Evolutionary conservation across 1,284 basidiomycete genomes (phyloP), one percentile per base, ranked within the genome.

Genomic region (Boletus mariae): DNA sequence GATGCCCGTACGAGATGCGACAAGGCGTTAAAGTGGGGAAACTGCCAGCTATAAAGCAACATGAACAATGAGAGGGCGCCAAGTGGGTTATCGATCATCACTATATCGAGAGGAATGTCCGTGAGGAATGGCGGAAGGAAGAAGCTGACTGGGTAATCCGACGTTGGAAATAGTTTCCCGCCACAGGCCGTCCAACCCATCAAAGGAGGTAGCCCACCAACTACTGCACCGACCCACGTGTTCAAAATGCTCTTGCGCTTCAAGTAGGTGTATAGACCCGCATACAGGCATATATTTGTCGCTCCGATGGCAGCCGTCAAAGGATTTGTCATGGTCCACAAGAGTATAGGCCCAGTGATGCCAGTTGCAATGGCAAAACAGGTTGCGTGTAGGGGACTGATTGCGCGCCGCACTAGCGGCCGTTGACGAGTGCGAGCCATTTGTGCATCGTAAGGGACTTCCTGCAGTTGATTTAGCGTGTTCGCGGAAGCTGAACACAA

Each of bases 101-200:
- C 68, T 17, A 75, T 43, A 59, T 83, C 80, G 15, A 78, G 51
- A 2, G 76, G 49, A 7, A 69, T 56, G 55, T 71, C 59, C 59
- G 66, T 59, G 41, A 76, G 66, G 61, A 75, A 75, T 10, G 73
- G 65, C 1, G 88, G 88, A 46, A 84, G 77, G 68, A 83, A 84
- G 34, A 81, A 60, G 29, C 79, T 70, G 49, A 85, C 57, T 0
- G 86, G 83, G 60, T 85, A 75, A 28, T 76, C 71, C 0, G 80
- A 60, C 9, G 83, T 78, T 0, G 90, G 90, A 61, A 90, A 75
- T 20, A 98, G 71, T 9, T 83, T 78, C 13, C 91, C 92, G 0
- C 94, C 95, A 55, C 90, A 93, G 0, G 96, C 96, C 3, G 94
- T 89, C 95, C 96, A 99, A 49, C 96, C 96, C 92, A 99, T 99